Evolutionary conservation across 305 asterid genomes (phyloP), one percentile per base, ranked within the genome.

Genomic region (Fraxinus nigra): DNA sequence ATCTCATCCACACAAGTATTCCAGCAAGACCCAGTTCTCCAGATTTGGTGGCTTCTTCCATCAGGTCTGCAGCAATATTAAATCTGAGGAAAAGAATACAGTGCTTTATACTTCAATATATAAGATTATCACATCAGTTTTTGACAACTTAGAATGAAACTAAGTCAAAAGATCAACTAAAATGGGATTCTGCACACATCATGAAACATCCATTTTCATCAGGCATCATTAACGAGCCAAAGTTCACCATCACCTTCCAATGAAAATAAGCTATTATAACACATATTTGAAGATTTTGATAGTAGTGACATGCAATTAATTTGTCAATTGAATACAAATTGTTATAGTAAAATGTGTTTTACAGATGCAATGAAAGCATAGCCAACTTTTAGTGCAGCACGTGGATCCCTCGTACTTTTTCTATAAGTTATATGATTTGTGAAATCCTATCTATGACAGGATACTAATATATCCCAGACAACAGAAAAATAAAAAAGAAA

Each of bases 1-100:
- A 97, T 88, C 99, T 92, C 99, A 95, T 97, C 99, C 99, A 97
- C 77, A 97, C 99, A 81, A 97, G 94, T 85, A 97, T 93, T 54
- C 89, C 99, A 79, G 97, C 97, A 89, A 97, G 92, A 84, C 98
- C 99, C 76, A 91, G 82, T 86, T 95, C 97, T 79, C 99, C 98
- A 77, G 89, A 90, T 84, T 82, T 86, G 79, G 86, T 87, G 80
- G 99, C 98, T 79, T 93, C 92, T 77, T 91, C 95, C 82, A 92
- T 86, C 92, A 97, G 89, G 90, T 97, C 98, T 82, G 97, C 98
- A n/a, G 99, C 97, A 79, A 97, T 97, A 85, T 97, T 97, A 83
- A 97, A 97, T 89, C 99, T 97, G 92, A 75, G 79, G 73, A 77
- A 83, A 84, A 85, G 77, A 81, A 61, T 79, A 77, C 46, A 43